Base-by-base conservation (phyloP, 345 rosid genomes). In the Boechera retrofracta region DNA sequence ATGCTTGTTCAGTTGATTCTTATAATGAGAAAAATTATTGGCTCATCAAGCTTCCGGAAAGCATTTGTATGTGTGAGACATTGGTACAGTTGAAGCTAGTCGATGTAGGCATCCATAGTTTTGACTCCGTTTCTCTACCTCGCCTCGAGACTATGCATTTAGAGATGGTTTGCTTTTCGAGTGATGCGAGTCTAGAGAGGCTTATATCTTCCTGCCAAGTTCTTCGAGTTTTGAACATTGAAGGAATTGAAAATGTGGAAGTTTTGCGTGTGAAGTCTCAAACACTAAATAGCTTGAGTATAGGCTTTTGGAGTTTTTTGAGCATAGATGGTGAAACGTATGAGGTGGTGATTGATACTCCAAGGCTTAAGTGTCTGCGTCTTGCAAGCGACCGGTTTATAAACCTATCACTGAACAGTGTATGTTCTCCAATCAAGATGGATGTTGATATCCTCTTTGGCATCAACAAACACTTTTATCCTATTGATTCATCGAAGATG, bases 61-160 rank as follows among this genome's bases (percentile, higher is more conserved):
- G 45, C 11, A 32, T 49, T 31, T 65, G 1, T 48, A 51, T 1
- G 32, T 51, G 71, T 51, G 71, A 33, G 47, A 33, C 59, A 10
- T 16, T 66, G 71, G 32, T 67, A n/a, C 71, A 66, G 18, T 48
- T 66, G 57, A 16, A 49, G 29, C 24, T 66, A 16, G 44, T 15
- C 21, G 1, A 5, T 0, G 28, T 65, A 47, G 6, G n/a, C 11
- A 5, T 42, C 6, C 3, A 6, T 7, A 9, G 36, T 15, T 64
- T 13, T 44, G 54, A 45, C 4, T 47, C 3, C 1, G 56, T 48
- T 10, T 65, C 41, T 31, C 70, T 65, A 16, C 57, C 70, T 31
- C 29, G 42, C 31, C 42, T 47, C 3, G 57, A 65, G 16, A 65
- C 39, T n/a, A 29, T 64, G 67, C 51, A 29, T 44, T 28, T 52